Base-by-base conservation (phyloP, 106 monocot species). In the Phalaenopsis equestris region DNA sequence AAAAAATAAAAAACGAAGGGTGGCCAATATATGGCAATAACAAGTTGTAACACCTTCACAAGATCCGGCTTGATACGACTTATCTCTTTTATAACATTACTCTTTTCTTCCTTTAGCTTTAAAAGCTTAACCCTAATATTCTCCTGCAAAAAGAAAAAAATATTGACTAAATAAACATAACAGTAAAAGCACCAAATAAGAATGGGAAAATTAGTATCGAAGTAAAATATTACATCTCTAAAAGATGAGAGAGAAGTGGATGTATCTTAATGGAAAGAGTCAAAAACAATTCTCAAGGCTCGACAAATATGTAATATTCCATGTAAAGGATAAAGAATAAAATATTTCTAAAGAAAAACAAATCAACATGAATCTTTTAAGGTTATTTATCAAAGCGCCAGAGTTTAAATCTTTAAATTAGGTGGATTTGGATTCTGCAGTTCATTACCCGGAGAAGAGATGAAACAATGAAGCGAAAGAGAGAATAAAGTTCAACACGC, bases 1-100 rank as follows among this genome's bases (percentile, higher is more conserved):
- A 55, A 30, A 16, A 67, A 77, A 80, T 4, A 14, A 42, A 52
- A 52, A 21, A 46, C 24, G n/a, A 56, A 0, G 72, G 45, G 45
- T n/a, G 65, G 49, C 12, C 39, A 82, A 47, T 0, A 45, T 38
- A 75, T 49, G 39, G 73, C 72, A 55, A 79, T 41, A 56, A 41
- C 5, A 84, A 56, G 58, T 45, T 42, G 10, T 81, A 41, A 3
- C 67, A 99, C 99, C 99, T 93, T 90, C 9, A 89, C 83, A 56
- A 88, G 84, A 15, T 93, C 93, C 70, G 99, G 99, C 56, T 83
- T 81, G 41, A 90, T 84, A 79, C 86, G 95, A 46, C 36, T 74
- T 77, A 95, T 89, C 82, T 94, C 91, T 79, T 86, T 86, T 82
- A 85, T 81, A 83, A 95, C 90, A 83, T 84, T 91, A 83, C 58